These are phyloP conservation scores for Flaveria robusta DNA, from an alignment of 129 eudicot genomes.

Conservation along the genomic window DNA sequence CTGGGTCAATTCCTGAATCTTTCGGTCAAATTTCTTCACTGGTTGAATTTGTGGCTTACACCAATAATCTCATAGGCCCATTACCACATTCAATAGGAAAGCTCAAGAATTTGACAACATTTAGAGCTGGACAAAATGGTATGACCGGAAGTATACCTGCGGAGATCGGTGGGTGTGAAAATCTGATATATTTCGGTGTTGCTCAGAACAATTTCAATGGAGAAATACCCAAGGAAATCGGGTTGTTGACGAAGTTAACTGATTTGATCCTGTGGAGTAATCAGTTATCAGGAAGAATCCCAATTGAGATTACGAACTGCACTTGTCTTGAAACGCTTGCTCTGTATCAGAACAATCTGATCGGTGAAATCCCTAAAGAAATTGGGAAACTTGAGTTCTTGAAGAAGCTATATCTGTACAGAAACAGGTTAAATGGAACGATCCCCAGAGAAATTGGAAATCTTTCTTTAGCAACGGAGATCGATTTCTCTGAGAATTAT, in stretches of 20 bases:
- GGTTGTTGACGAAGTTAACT: constrained; percentile 59
- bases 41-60: constrained; percentile 72
- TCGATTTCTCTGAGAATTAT: constrained; percentile 85
- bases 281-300: constrained; percentile 68
- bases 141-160: constrained; percentile 76
- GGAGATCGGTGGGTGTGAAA: constrained; percentile 63
- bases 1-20: constrained; percentile 74
- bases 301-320: constrained; percentile 76
- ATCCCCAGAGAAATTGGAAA: constrained; percentile 85
- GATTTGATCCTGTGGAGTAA: constrained; percentile 82
- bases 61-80: constrained; percentile 64
- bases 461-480: constrained; percentile 71
- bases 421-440: constrained; percentile 82
- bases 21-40: constrained; percentile 69
- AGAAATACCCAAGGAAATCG: constrained; percentile 71
- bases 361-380: constrained; percentile 75
- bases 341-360: constrained; percentile 76
- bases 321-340: constrained; percentile 74
- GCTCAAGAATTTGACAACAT: constrained; percentile 55
- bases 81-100: constrained; percentile 75
- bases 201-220: constrained; percentile 81
- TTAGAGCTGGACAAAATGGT: constrained; percentile 81
- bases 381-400: constrained; percentile 60
- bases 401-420: constrained; percentile 57
- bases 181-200: constrained; percentile 62